phyloP scores from a whole-genome alignment of 192 early-diverging fungal species.

The Geosiphon pyriformis region DNA sequence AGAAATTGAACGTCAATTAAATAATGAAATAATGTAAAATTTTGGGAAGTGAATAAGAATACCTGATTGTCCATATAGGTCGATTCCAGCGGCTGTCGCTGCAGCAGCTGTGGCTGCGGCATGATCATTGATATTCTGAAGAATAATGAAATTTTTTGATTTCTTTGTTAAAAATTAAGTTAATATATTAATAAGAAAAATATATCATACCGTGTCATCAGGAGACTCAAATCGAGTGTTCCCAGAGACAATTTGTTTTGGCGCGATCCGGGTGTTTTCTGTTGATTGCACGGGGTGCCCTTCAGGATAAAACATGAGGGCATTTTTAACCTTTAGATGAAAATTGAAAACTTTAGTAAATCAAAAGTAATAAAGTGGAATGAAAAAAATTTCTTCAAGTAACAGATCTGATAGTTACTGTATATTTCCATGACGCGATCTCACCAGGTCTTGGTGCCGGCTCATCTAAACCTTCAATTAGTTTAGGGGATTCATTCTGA shows the following conservation, averaged over 20 bases:
- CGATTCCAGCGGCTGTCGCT: slow-evolving; percentile 1
- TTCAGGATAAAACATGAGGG: slow-evolving; percentile 71
- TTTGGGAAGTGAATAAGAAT: neutral
- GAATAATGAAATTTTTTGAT: too few relatives aligned
- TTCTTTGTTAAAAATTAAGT: neutral
- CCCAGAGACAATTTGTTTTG: slow-evolving; percentile 57
- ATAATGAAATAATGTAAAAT: neutral
- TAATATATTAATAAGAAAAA: neutral
- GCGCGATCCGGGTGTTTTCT: slow-evolving; percentile 36
- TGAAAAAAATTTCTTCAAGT: neutral
- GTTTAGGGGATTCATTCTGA: slow-evolving; percentile 9
- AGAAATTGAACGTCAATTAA: slow-evolving; percentile 32
- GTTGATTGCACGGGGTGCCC: slow-evolving; percentile 37
- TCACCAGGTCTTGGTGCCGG: slow-evolving; percentile 23
- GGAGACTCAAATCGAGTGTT: slow-evolving; percentile 55
- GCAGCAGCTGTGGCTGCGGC: slow-evolving; percentile 18
- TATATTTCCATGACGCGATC: slow-evolving; percentile 56
- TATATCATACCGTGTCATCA: slow-evolving; percentile 27
- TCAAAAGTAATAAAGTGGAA: neutral
- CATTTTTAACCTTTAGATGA: slow-evolving; percentile 48
- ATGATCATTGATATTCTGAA: slow-evolving; percentile 19
- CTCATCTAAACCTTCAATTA: slow-evolving; percentile 26
- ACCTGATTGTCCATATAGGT: neutral
- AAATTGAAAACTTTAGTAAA: neutral
- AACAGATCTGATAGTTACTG: slow-evolving; percentile 30